Evolutionary conservation across 164 flowering plant genomes (phyloP), one percentile per base, ranked within the genome.

Genomic region (Dillenia suffruticosa): DNA sequence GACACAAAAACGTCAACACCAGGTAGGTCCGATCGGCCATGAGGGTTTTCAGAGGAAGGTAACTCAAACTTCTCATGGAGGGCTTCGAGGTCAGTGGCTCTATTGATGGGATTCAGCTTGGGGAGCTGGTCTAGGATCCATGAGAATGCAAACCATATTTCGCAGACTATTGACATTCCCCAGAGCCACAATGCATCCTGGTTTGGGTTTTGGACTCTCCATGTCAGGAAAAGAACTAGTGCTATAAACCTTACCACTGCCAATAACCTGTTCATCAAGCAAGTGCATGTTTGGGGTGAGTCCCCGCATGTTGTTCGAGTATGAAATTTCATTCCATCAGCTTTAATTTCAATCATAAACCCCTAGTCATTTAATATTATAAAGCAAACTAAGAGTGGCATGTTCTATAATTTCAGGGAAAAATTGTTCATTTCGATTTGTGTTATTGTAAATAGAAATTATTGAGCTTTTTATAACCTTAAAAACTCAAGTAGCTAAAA

Each of bases 111-210:
- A 63, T 76, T 76, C 55, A 78, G 72, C 69, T 81, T 81, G 10
- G 85, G 85, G 10, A 81, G 79, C 22, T 74, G 70, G 58, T 81
- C 85, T 0, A 81, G 67, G n/a, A 81, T 46, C 85, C 85, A 81
- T 15, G 85, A 81, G 62, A 81, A 74, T 4, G 81, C 82, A 45
- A 81, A 81, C 85, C 85, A 81, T 49, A 70, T 61, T 63, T 81
- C 85, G 49, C 85, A 81, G 43, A 78, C 77, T 0, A 71, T 63
- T 10, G 85, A 78, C 67, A 81, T 51, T 1, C 67, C 82, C 85
- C 85, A 81, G n/a, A 81, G 71, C 85, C 81, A 76, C 65, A 78
- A 44, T 8, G 85, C 85, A 12, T 78, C 81, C 2, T 6, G 55
- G 63, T 81, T 81, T 1, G 81, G 81, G 51, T 81, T 78, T 19